A percentile compares a stretch with the other conserved stretches of the same genome.
These are phyloP conservation scores for Coemansia aciculifera DNA, from an alignment of 192 early-diverging fungal genomes.

Conservation along the genomic window DNA sequence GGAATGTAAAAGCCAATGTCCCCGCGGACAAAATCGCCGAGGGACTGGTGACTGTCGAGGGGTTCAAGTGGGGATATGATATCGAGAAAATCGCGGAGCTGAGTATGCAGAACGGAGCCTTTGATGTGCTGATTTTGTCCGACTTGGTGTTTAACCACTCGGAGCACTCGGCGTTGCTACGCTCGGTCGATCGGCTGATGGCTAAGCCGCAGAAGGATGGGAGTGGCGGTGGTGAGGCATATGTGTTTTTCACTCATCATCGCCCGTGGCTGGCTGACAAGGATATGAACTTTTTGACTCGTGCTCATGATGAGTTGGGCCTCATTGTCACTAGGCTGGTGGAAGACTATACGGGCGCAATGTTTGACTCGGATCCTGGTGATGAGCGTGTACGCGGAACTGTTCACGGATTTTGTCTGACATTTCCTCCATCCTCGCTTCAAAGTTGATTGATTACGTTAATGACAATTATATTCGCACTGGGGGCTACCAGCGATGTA, in stretches of 20 bases:
- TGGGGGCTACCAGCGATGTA: not conserved
- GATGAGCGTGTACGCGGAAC: constrained; percentile 75
- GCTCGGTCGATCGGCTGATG: constrained; percentile 64
- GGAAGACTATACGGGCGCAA: constrained; percentile 68
- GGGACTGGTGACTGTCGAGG: constrained; percentile 30
- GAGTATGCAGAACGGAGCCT: constrained; percentile 29
- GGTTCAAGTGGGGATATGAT: constrained; percentile 49
- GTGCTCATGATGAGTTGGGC: constrained; percentile 65
- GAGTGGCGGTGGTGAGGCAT: constrained; percentile 55
- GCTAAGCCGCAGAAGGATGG: constrained; percentile 29
- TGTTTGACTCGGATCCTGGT: constrained; percentile 89
- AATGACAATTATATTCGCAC: not conserved
- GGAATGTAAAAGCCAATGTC: constrained; percentile 62
- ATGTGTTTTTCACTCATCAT: constrained; percentile 84
- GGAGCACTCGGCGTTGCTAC: constrained; percentile 75
- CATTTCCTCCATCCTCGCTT: not conserved
- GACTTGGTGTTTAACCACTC: constrained; percentile 90
- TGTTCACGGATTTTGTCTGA: constrained; percentile 74
- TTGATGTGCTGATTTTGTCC: constrained; percentile 80
- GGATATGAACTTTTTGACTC: constrained; percentile 82
- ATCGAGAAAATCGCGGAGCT: constrained; percentile 28
- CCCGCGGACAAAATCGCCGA: constrained; percentile 53
- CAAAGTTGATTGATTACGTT: not conserved
- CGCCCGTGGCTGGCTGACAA: constrained; percentile 73
- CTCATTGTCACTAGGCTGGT: constrained; percentile 70